Evolutionary conservation across 257 asterid species (phyloP).

Genomic region (Catharanthus roseus): DNA sequence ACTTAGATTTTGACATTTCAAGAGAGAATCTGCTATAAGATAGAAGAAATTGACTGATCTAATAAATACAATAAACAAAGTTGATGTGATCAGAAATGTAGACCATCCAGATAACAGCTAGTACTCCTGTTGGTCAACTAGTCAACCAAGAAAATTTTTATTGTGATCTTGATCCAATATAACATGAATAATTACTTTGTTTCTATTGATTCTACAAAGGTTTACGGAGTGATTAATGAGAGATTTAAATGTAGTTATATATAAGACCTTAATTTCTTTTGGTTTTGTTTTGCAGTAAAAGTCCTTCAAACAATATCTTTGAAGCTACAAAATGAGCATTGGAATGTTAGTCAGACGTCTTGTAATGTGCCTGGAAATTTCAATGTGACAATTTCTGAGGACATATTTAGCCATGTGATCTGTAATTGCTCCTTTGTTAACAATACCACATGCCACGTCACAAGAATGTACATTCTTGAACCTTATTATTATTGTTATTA

Average conservation of each 20-base stretch:
- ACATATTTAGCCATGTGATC: slow-evolving; percentile 25
- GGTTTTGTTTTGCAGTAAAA: slow-evolving; percentile 43
- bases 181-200: background rate
- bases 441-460: slow-evolving; percentile 63
- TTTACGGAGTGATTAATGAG: background rate
- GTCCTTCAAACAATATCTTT: slow-evolving; percentile 52
- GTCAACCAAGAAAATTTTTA: too few relatives aligned
- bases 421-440: slow-evolving; percentile 57
- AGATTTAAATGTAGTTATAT: background rate
- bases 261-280: background rate
- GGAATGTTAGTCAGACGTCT: slow-evolving; percentile 47
- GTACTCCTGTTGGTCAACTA: background rate
- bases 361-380: slow-evolving; percentile 39
- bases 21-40: background rate
- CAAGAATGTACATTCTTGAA: slow-evolving; percentile 54
- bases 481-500: background rate
- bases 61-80: background rate
- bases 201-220: background rate
- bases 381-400: slow-evolving; percentile 25
- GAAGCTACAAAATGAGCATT: slow-evolving; percentile 45
- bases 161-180: background rate
- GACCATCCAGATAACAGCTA: background rate
- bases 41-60: background rate
- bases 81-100: background rate
- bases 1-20: background rate